Evolutionary conservation across 495 filamentous ascomycete species (phyloP).

Genomic region (Elasticomyces elasticus): DNA sequence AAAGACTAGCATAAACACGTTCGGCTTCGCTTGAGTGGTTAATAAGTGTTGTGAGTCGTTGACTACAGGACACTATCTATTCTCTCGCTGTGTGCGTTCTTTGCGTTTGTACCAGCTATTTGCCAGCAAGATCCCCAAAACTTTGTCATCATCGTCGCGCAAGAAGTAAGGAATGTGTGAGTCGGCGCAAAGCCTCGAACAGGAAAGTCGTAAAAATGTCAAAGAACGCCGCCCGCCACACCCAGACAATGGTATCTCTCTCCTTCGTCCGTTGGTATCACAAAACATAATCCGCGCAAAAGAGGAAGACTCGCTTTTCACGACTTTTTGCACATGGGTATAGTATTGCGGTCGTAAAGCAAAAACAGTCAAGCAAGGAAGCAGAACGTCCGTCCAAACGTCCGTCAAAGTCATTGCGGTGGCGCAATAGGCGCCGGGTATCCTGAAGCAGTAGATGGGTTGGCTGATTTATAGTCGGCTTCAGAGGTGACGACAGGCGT

Average conservation of each 20-base stretch:
- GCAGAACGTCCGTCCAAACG: background rate
- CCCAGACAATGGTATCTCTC: background rate
- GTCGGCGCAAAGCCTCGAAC: too few relatives aligned
- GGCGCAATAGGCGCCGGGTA: constrained; percentile 38
- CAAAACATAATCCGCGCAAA: background rate
- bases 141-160: too few relatives aligned
- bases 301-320: background rate
- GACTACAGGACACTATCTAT: too few relatives aligned
- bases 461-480: background rate
- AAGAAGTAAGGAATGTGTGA: too few relatives aligned
- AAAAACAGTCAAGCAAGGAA: background rate
- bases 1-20: background rate
- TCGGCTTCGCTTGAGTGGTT: background rate
- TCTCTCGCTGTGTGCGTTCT: too few relatives aligned
- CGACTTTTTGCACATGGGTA: constrained; percentile 17
- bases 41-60: too few relatives aligned
- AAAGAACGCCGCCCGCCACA: background rate
- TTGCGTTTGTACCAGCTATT: too few relatives aligned
- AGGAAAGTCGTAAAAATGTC: background rate
- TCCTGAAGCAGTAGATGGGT: constrained; percentile 29
- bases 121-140: too few relatives aligned
- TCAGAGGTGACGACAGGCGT: constrained; percentile 5
- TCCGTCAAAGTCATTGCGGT: constrained; percentile 13
- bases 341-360: constrained; percentile 6
- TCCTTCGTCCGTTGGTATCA: background rate